Percentiles rank a stretch among this genome's conserved stretches.
phyloP scores from a whole-genome alignment of 208 protist species.

The Leishmania mexicana region DNA sequence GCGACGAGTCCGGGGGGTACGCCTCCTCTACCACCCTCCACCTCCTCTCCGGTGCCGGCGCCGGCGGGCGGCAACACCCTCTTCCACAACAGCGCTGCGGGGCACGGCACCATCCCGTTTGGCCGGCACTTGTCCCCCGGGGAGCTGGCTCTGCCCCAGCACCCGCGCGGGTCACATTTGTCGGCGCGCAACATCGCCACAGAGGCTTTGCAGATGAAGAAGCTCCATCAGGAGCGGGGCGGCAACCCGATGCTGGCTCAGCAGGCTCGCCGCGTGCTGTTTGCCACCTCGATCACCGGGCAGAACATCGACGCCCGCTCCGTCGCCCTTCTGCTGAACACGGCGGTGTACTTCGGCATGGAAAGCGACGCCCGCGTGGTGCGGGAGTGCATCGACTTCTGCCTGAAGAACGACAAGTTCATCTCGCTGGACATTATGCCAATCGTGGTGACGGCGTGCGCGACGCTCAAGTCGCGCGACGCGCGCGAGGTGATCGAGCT shows the following conservation, averaged over 20 bases:
- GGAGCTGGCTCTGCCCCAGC: constrained; percentile 72
- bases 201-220: constrained; percentile 93
- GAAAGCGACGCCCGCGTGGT: constrained; percentile 89
- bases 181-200: constrained; percentile 87
- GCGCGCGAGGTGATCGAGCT: constrained; percentile 92
- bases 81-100: constrained; percentile 23
- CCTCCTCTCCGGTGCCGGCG: constrained; percentile 23
- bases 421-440: constrained; percentile 86
- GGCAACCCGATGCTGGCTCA: constrained; percentile 91
- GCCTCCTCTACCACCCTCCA: background rate
- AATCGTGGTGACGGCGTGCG: constrained; percentile 88
- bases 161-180: constrained; percentile 79
- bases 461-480: constrained; percentile 91
- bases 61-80: constrained; percentile 8
- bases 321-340: constrained; percentile 87
- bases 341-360: constrained; percentile 94
- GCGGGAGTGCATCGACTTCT: constrained; percentile 93
- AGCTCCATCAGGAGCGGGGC: constrained; percentile 89
- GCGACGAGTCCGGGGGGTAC: constrained; percentile 13
- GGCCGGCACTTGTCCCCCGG: constrained; percentile 40
- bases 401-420: constrained; percentile 89
- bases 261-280: constrained; percentile 89
- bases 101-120: constrained; percentile 24
- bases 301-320: constrained; percentile 87
- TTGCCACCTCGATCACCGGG: constrained; percentile 86